phyloP scores from a whole-genome alignment of 805 yeast genomes.

The Kodamaea hsintzibuensis region DNA sequence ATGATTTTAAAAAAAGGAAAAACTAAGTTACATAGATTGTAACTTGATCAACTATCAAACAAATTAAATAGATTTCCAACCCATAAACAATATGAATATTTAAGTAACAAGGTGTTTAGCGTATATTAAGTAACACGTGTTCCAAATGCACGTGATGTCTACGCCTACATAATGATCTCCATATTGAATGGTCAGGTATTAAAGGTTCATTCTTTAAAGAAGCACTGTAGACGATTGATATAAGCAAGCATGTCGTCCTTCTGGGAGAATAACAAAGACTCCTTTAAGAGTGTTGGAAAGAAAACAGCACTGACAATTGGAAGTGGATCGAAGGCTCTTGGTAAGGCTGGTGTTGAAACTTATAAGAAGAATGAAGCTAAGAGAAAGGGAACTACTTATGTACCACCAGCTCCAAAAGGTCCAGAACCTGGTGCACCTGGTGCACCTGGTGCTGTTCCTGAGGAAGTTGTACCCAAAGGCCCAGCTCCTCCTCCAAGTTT shows the following conservation, averaged over 20 bases:
- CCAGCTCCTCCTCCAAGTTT: constrained; percentile 13
- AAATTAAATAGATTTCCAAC: too few species aligned
- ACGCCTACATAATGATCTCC: background rate
- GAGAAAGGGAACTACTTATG: constrained; percentile 20
- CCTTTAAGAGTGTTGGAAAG: constrained; percentile 49
- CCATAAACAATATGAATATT: too few species aligned
- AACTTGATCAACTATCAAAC: too few species aligned
- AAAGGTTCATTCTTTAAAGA: background rate
- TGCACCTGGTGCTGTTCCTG: background rate
- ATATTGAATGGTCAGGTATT: background rate
- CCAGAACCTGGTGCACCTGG: background rate
- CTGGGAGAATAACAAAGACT: constrained; percentile 54
- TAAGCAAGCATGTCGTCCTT: constrained; percentile 33
- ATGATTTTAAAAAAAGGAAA: too few species aligned
- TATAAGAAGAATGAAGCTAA: constrained; percentile 44
- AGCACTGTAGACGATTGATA: background rate
- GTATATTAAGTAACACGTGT: too few species aligned
- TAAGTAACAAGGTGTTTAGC: too few species aligned
- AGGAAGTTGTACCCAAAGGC: background rate
- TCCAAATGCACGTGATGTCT: background rate
- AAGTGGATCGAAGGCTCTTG: constrained; percentile 47
- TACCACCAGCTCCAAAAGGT: constrained; percentile 7
- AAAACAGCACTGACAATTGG: constrained; percentile 54
- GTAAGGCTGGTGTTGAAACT: constrained; percentile 52
- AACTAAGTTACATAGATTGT: too few species aligned